Base-by-base conservation (phyloP, 1,139 yeast genomes). In the Protomyces inouyei region DNA sequence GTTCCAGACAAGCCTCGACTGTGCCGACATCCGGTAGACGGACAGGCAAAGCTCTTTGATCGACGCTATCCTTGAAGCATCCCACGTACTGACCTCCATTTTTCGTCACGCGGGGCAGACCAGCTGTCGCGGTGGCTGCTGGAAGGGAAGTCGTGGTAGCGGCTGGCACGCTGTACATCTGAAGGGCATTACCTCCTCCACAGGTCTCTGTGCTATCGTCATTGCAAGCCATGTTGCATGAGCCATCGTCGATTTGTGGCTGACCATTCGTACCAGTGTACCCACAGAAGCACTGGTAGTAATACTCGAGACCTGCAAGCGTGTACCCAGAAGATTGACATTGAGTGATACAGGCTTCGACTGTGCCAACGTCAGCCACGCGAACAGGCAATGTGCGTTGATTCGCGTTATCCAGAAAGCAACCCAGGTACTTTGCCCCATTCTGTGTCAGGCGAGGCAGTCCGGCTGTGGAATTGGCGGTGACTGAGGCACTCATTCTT, bases 381-480 rank as follows among this genome's bases (percentile, higher is more conserved):
- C 55, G 55, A 3, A 14, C 18, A 14, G 28, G 53, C 43, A 52
- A 35, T 10, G 55, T 21, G 14, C 55, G 38, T 9, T 52, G 35
- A 18, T 52, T 18, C 5, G 9, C 14, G 25, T 16, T 14, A 16
- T 52, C 55, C 14, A n/a, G 12, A 23, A 32, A 52, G 14, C 55
- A 52, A 23, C 55, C 55, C 32, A 52, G 10, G 43, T 52, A 52
- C 9, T 12, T 32, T 12, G 43, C 55, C 3, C 40, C 25, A 16
- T 52, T 52, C n/a, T 35, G n/a, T 14, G 55, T 32, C 18, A 32
- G n/a, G 12, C 35, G 23, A n/a, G 55, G 55, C 21, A 2, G 79
- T 80, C 28, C 73, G 74, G 53, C 82, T 82, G 52, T 75, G 3
- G 35, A 66, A 54, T 14, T 46, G n/a, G 57, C 57, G 10, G 32